Evolutionary conservation across 1,139 yeast species (phyloP).

Genomic region (Barnettozyma hawaiiensis): DNA sequence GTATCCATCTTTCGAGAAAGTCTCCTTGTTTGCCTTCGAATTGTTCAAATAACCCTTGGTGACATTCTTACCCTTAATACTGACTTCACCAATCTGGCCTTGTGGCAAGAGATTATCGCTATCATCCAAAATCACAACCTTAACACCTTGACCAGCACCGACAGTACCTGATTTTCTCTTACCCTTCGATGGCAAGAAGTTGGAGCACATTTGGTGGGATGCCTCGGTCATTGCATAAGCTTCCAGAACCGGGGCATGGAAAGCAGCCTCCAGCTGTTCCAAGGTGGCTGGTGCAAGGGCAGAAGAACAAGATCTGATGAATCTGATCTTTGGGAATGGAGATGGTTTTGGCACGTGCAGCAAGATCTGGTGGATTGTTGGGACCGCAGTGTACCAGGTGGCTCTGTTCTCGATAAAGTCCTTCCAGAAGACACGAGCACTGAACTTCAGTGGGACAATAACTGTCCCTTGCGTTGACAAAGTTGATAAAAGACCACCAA

Average conservation of each 20-base stretch:
- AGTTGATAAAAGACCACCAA: conserved; percentile 57
- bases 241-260: conserved; percentile 61
- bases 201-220: conserved; percentile 66
- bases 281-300: conserved; percentile 61
- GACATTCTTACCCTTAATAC: conserved; percentile 57
- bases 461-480: conserved; percentile 55
- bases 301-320: conserved; percentile 63
- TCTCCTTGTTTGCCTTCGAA: conserved; percentile 57
- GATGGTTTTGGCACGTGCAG: conserved; percentile 45
- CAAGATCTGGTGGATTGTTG: conserved; percentile 63
- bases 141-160: conserved; percentile 65
- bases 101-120: conserved; percentile 39
- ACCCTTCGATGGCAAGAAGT: conserved; percentile 53
- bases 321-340: conserved; percentile 48
- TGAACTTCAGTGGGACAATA: conserved; percentile 51
- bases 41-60: conserved; percentile 69
- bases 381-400: conserved; percentile 70
- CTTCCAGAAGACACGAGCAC: conserved; percentile 53
- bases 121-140: conserved; percentile 49
- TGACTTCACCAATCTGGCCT: conserved; percentile 59
- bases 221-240: conserved; percentile 82
- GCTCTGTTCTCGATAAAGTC: conserved; percentile 46
- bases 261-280: conserved; percentile 45
- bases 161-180: conserved; percentile 62
- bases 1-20: conserved; percentile 47